Base-by-base conservation (phyloP, 179 eudicot genomes). In the Amaranthus tricolor region DNA sequence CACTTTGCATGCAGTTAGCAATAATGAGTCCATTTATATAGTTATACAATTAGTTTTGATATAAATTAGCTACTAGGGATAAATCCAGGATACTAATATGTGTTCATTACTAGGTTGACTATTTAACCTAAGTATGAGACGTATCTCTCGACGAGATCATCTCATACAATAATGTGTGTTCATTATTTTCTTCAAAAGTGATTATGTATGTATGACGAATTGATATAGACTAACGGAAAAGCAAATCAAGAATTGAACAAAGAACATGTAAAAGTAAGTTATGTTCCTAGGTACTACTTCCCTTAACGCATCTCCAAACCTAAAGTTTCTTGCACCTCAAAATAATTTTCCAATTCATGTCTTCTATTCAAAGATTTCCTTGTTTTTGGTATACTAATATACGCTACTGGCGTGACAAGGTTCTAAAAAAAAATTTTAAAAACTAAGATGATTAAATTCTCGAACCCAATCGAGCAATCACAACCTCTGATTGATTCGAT, bases 301-400 rank as follows among this genome's bases (percentile, higher is more conserved):
- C 65, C 78, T 66, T 66, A 15, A 66, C 56, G 72, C 55, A 56
- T 66, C 52, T 66, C 49, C 49, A 56, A 75, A 62, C 16, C 6
- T 24, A 44, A 50, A 60, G 8, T 31, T 72, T 60, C 49, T 74
- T 66, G 77, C 65, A 66, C 72, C 77, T 74, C 16, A 74, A 45
- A 45, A 19, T 74, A 49, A 66, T 66, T 40, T 20, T 56, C 0
- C 24, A 65, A 31, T 20, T 21, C 40, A 66, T 58, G n/a, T 24
- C 53, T 68, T 58, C 40, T 13, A n/a, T 59, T 44, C 13, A 60
- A 51, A 11, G 43, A 1, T 20, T 69, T 40, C 61, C 43, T 45
- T 51, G 19, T 12, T 65, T 21, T 66, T 56, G 10, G 10, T 62
- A 14, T 72, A 61, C 8, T 47, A 49, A 7, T 20, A 54, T 31